Conservation (phyloP, 805 yeast species). For the Phaffomyces thermotolerans region DNA sequence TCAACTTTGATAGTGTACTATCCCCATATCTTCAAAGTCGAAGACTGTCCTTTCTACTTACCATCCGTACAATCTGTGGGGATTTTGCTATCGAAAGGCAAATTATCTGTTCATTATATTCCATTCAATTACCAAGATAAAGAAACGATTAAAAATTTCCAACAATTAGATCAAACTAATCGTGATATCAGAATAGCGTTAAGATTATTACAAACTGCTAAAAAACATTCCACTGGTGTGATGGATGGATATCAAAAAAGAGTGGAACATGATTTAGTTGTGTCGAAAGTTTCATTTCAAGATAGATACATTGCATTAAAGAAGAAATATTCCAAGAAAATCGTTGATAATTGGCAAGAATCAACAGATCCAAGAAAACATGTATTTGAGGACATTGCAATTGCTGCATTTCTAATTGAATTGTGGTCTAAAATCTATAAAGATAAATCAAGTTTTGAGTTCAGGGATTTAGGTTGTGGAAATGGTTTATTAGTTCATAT, state of each 20-base stretch:
- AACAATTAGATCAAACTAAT: slow-evolving; percentile 36
- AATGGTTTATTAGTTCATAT: slow-evolving; percentile 82
- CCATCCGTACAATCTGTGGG: slow-evolving; percentile 82
- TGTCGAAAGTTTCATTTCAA: slow-evolving; percentile 76
- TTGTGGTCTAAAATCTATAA: slow-evolving; percentile 59
- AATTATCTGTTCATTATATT: slow-evolving; percentile 66
- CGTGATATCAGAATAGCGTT: slow-evolving; percentile 78
- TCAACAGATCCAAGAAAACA: slow-evolving; percentile 92
- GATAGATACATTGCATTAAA: slow-evolving; percentile 73
- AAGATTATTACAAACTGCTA: slow-evolving; percentile 69
- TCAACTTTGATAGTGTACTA: slow-evolving; percentile 60
- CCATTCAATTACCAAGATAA: slow-evolving; percentile 41
- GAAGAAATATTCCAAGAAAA: slow-evolving; percentile 65
- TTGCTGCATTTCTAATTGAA: slow-evolving; percentile 89
- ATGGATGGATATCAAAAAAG: slow-evolving; percentile 81
- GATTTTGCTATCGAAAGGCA: slow-evolving; percentile 38
- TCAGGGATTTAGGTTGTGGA: slow-evolving; percentile 92
- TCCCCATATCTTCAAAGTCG: slow-evolving; percentile 59
- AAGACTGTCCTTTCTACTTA: slow-evolving; percentile 78
- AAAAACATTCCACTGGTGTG: slow-evolving; percentile 78
- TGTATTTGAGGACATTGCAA: slow-evolving; percentile 92
- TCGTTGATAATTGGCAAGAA: slow-evolving; percentile 86
- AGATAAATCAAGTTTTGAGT: slow-evolving; percentile 42
- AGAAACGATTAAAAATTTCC: slow-evolving; percentile 22
- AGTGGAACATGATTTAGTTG: slow-evolving; percentile 82